A percentile compares a stretch with the other conserved stretches of the same genome.
Conservation (phyloP, 768 basidiomycete species). For the Asterophora lycoperdoides region DNA sequence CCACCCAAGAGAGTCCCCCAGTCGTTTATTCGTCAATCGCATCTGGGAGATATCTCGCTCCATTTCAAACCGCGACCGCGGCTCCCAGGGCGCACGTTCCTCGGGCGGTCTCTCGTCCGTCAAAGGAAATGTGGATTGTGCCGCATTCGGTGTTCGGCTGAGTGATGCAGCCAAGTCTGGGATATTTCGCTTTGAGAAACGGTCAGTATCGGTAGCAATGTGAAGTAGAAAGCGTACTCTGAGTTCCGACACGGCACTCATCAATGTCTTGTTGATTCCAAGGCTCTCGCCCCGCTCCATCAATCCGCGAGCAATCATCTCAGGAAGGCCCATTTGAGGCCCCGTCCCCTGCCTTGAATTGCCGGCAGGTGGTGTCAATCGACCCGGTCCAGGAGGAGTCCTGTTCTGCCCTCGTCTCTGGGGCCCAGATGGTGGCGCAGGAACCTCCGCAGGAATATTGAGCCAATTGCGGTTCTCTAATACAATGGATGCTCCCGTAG, state of each 20-base stretch:
- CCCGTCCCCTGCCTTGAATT: slow-evolving; percentile 39
- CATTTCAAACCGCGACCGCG: slow-evolving; percentile 63
- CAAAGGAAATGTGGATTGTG: slow-evolving; percentile 55
- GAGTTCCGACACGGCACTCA: slow-evolving; percentile 75
- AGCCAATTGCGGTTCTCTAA: slow-evolving; percentile 81
- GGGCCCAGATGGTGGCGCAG: slow-evolving; percentile 38
- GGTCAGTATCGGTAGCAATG: neutral
- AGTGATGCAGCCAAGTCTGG: slow-evolving; percentile 77
- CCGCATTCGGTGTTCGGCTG: slow-evolving; percentile 48
- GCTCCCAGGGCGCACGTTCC: slow-evolving; percentile 69
- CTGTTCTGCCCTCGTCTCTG: slow-evolving; percentile 31
- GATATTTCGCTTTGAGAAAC: slow-evolving; percentile 60
- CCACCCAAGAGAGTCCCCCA: slow-evolving; percentile 72
- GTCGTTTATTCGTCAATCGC: slow-evolving; percentile 51
- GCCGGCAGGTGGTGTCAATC: slow-evolving; percentile 6
- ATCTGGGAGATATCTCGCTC: slow-evolving; percentile 58
- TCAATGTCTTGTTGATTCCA: slow-evolving; percentile 79
- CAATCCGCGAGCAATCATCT: slow-evolving; percentile 67
- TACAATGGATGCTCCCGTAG: slow-evolving; percentile 73
- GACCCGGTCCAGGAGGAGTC: slow-evolving; percentile 13
- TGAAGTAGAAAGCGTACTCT: slow-evolving; percentile 44
- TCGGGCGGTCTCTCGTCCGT: slow-evolving; percentile 51
- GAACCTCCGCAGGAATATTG: slow-evolving; percentile 66
- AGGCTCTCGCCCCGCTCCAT: slow-evolving; percentile 74
- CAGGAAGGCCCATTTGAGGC: slow-evolving; percentile 55